A percentile compares a stretch with the other conserved stretches of the same genome.
Conservation (phyloP, 179 eudicot genomes). For the Silene vulgaris region DNA sequence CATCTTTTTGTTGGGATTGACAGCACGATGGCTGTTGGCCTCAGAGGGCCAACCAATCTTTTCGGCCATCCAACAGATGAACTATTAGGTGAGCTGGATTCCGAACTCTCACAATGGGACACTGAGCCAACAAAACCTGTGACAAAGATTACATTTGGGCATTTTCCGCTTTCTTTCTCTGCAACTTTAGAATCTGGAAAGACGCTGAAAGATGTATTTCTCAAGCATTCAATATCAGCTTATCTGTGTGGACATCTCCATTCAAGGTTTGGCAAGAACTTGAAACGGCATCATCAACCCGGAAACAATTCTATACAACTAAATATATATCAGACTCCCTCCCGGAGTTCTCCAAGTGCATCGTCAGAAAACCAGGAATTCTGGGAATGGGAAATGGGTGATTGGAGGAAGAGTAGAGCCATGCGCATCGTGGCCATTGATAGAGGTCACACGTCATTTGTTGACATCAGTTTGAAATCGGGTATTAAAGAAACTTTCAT, state of each 20-base stretch:
- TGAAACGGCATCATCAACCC: conserved; percentile 68
- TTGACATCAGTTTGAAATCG: conserved; percentile 54
- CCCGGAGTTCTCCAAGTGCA: conserved; percentile 35
- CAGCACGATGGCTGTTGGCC: conserved; percentile 70
- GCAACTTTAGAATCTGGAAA: conserved; percentile 65
- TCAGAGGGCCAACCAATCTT: conserved; percentile 91
- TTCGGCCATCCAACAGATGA: conserved; percentile 85
- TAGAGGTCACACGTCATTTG: conserved; percentile 70
- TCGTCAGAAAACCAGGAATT: conserved; percentile 44
- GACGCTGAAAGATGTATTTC: conserved; percentile 59
- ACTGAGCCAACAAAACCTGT: conserved; percentile 44
- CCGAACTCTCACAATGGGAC: conserved; percentile 74
- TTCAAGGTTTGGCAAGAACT: conserved; percentile 62
- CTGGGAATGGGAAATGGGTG: conserved; percentile 99
- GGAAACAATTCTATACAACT: conserved; percentile 44
- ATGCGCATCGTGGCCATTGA: conserved; percentile 86
- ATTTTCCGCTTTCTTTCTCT: conserved; percentile 90
- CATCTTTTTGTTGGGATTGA: conserved; percentile 87
- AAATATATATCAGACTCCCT: conserved; percentile 38
- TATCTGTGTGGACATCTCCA: conserved; percentile 95
- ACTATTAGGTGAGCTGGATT: conserved; percentile 55
- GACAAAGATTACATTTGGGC: conserved; percentile 76
- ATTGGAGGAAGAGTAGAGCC: conserved; percentile 75
- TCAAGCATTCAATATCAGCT: conserved; percentile 61
- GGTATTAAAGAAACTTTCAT: conserved; percentile 54